Percentiles rank a stretch among this genome's conserved stretches.
Evolutionary conservation across 768 basidiomycete species (phyloP).

Genomic region (Phallus indusiatus): DNA sequence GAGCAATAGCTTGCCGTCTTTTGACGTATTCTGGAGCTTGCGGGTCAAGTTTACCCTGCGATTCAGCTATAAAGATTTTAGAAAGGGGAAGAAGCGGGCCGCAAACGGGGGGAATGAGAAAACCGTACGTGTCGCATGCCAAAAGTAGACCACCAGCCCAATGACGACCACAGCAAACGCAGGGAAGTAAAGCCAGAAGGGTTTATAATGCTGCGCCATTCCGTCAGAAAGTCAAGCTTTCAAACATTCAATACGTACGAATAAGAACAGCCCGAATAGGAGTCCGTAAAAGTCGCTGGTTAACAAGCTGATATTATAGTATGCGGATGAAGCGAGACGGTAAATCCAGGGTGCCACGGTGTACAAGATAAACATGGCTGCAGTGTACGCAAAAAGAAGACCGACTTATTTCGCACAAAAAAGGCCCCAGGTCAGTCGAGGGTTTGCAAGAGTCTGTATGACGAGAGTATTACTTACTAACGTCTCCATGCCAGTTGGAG

Average conservation of each 20-base stretch:
- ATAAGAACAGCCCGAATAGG: slow-evolving; percentile 60
- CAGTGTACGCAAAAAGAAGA: slow-evolving; percentile 41
- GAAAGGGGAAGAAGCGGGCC: background rate
- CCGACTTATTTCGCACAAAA: slow-evolving; percentile 36
- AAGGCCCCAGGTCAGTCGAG: slow-evolving; percentile 24
- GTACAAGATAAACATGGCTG: slow-evolving; percentile 79
- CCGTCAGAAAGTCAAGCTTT: background rate
- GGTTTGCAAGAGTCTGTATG: background rate
- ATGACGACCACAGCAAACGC: slow-evolving; percentile 60
- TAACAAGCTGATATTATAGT: slow-evolving; percentile 78
- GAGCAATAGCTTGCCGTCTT: slow-evolving; percentile 12
- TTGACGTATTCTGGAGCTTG: slow-evolving; percentile 50
- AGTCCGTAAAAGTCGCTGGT: slow-evolving; percentile 85
- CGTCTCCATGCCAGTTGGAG: slow-evolving; percentile 65
- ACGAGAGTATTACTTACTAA: slow-evolving; percentile 39
- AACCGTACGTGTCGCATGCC: slow-evolving; percentile 69
- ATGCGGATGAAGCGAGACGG: slow-evolving; percentile 76
- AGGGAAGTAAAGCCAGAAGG: slow-evolving; percentile 86
- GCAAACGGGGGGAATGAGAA: background rate
- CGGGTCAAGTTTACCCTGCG: slow-evolving; percentile 57
- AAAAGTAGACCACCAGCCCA: slow-evolving; percentile 80
- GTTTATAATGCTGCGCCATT: slow-evolving; percentile 55
- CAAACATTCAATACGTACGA: slow-evolving; percentile 24
- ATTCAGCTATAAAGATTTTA: slow-evolving; percentile 43
- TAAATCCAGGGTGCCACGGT: slow-evolving; percentile 81